phyloP scores from a whole-genome alignment of 768 basidiomycete genomes.

The Kondoa subrosea region DNA sequence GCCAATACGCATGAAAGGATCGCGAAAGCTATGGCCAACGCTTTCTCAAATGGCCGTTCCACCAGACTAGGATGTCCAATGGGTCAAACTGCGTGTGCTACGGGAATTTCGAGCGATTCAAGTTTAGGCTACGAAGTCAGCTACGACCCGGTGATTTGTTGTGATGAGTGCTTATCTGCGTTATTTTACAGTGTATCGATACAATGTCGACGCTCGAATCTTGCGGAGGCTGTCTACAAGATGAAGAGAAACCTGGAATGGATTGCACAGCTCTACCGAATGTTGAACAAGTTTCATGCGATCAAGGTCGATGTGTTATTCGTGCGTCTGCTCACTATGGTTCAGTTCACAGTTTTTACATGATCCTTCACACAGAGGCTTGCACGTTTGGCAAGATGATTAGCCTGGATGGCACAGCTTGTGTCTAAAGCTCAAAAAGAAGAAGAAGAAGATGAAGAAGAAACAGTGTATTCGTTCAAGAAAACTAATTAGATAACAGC shows the following conservation, averaged over 20 bases:
- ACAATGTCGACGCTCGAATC: constrained; percentile 46
- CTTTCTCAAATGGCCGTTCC: neutral
- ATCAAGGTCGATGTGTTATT: constrained; percentile 32
- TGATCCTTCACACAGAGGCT: neutral
- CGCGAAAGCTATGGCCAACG: neutral
- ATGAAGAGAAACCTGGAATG: constrained; percentile 38
- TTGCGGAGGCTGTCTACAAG: constrained; percentile 55
- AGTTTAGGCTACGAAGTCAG: constrained; percentile 18
- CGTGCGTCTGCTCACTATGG: constrained; percentile 9
- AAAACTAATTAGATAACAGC: too few relatives aligned
- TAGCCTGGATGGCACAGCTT: constrained; percentile 14
- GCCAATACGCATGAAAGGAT: neutral
- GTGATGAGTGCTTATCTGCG: neutral
- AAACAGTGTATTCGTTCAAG: too few relatives aligned
- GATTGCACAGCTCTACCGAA: constrained; percentile 55
- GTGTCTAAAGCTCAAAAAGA: too few relatives aligned
- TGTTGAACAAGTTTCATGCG: constrained; percentile 56
- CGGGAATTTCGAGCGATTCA: constrained; percentile 7
- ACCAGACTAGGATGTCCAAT: constrained; percentile 13
- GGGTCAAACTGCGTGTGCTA: constrained; percentile 15
- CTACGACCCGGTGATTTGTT: neutral
- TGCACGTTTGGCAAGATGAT: constrained; percentile 16
- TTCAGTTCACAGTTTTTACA: neutral
- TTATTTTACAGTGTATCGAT: constrained; percentile 38
- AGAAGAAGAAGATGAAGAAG: too few relatives aligned